Conservation (phyloP, 2,329 filamentous ascomycete genomes). For the Cladosporium sp. region DNA sequence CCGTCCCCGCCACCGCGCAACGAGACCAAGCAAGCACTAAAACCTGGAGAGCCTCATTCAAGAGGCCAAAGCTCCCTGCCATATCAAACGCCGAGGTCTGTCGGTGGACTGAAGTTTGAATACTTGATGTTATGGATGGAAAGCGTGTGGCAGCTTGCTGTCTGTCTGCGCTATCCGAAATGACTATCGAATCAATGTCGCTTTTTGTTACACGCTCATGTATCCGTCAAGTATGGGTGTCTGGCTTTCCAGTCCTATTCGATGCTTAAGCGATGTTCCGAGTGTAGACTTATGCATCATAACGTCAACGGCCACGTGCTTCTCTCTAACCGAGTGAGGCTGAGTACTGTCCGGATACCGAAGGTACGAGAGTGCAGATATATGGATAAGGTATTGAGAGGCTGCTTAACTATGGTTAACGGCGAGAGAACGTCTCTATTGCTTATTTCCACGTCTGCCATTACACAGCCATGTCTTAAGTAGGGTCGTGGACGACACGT, state of each 20-base stretch:
- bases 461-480: neutral
- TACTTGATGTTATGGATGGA: neutral
- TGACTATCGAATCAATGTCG: neutral
- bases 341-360: neutral
- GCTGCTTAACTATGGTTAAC: neutral
- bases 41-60: neutral
- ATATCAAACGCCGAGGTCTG: neutral
- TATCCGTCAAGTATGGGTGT: neutral
- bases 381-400: neutral
- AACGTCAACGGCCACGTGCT: neutral
- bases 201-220: neutral
- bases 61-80: neutral
- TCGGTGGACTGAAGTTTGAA: neutral
- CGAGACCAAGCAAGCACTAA: neutral
- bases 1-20: conserved; percentile 12
- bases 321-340: neutral
- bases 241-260: neutral
- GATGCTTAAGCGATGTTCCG: neutral
- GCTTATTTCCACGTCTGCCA: neutral
- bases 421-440: neutral
- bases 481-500: no score
- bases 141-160: neutral
- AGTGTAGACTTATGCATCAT: neutral
- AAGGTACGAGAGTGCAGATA: neutral
- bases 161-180: neutral